Percentiles rank a stretch among this genome's conserved stretches.
phyloP scores from a whole-genome alignment of 345 rosid genomes.

The Brassica napus region DNA sequence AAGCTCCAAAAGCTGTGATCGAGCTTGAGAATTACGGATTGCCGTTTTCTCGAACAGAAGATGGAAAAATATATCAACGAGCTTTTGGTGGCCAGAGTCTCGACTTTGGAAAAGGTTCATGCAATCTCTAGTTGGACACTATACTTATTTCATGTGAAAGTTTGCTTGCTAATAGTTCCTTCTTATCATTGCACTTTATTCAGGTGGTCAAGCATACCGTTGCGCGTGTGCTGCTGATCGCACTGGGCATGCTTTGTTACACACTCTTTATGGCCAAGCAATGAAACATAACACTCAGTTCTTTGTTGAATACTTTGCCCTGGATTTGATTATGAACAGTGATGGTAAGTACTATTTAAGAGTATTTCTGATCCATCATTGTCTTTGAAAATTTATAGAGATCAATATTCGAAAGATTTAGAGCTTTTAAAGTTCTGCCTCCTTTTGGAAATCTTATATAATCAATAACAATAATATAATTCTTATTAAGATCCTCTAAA shows the following conservation, averaged over 20 bases:
- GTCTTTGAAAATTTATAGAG: not conserved
- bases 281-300: slow-evolving; percentile 96
- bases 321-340: slow-evolving; percentile 72
- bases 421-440: not conserved
- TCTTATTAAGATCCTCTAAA: not conserved
- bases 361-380: no score
- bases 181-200: slow-evolving; percentile 24
- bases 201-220: slow-evolving; percentile 98
- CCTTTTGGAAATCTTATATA: not conserved
- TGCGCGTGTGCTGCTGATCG: slow-evolving; percentile 99
- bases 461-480: not conserved
- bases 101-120: slow-evolving; percentile 82
- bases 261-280: slow-evolving; percentile 96
- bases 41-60: slow-evolving; percentile 94
- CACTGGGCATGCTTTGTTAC: slow-evolving; percentile 94
- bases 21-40: slow-evolving; percentile 95
- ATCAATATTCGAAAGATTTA: not conserved
- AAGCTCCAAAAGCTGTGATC: slow-evolving; percentile 97
- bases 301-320: slow-evolving; percentile 94
- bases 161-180: not conserved
- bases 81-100: slow-evolving; percentile 99
- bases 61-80: slow-evolving; percentile 95
- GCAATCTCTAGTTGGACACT: not conserved
- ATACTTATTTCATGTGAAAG: not conserved
- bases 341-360: slow-evolving; percentile 57